A percentile compares a stretch with the other conserved stretches of the same genome.
phyloP scores from a whole-genome alignment of 2,329 filamentous ascomycete species.

The Myriosclerotinia curreyana region DNA sequence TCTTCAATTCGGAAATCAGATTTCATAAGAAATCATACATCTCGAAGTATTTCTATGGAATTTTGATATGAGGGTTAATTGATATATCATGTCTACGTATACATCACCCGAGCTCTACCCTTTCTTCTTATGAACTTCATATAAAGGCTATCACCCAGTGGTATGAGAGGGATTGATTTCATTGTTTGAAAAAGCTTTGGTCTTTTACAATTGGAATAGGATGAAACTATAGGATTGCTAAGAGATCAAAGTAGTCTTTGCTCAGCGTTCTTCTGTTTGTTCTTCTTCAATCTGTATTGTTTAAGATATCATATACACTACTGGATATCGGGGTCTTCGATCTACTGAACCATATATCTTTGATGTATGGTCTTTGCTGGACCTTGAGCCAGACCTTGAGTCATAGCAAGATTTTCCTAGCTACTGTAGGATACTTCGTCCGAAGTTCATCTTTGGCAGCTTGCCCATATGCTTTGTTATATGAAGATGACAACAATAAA shows the following conservation, averaged over 20 bases:
- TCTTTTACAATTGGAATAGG: too few relatives aligned
- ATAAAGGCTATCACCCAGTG: neutral
- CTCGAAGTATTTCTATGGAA: neutral
- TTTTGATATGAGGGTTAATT: neutral
- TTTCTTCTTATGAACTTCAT: neutral
- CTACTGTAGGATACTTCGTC: neutral
- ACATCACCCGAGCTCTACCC: neutral
- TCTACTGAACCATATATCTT: neutral
- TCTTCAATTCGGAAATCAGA: neutral
- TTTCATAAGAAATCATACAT: neutral
- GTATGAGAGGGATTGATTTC: too few relatives aligned
- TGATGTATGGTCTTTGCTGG: neutral
- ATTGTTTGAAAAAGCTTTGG: too few relatives aligned
- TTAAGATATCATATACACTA: neutral
- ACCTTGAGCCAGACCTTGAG: neutral
- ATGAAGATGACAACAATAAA: neutral
- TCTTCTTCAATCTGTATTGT: neutral
- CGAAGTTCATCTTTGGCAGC: neutral
- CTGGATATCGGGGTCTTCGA: neutral
- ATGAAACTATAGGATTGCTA: neutral
- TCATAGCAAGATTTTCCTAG: too few relatives aligned
- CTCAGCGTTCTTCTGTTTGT: neutral
- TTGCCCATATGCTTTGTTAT: neutral
- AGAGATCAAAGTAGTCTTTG: constrained; percentile 7
- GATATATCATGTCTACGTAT: too few relatives aligned